Conservation (phyloP, 2,329 filamentous ascomycete species). For the Colletotrichum karsti region DNA sequence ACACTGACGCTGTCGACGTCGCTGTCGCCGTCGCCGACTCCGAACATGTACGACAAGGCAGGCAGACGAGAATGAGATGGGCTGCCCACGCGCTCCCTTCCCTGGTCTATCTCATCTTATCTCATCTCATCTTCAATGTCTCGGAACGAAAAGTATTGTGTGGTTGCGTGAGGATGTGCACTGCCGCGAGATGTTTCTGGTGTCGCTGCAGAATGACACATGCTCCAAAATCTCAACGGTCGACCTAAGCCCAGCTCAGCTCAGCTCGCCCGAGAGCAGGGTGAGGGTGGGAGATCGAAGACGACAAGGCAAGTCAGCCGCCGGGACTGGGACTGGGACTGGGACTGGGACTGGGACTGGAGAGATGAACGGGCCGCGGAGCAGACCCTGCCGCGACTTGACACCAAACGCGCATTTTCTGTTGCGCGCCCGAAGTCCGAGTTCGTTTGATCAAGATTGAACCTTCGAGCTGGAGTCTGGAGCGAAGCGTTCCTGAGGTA, state of each 20-base stretch:
- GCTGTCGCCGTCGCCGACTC: conserved; percentile 4
- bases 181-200: neutral
- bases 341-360: no score
- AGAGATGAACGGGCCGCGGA: conserved; percentile 2
- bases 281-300: neutral
- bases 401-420: conserved; percentile 20
- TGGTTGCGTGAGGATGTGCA: neutral
- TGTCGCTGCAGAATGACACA: neutral
- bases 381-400: conserved; percentile 9
- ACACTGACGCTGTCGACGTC: neutral
- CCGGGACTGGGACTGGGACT: no score
- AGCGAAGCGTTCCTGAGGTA: neutral
- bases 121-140: neutral
- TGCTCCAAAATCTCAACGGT: neutral
- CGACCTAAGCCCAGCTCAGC: neutral
- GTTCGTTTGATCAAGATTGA: conserved; percentile 13
- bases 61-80: no score
- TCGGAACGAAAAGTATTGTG: neutral
- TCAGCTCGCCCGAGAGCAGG: neutral
- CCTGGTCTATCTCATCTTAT: neutral
- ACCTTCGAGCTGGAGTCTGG: neutral
- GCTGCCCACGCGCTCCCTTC: neutral
- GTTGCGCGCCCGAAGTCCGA: conserved; percentile 8
- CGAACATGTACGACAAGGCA: neutral
- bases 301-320: neutral